Base-by-base conservation (phyloP, 2,329 filamentous ascomycete species). In the Aureobasidium sp. region DNA sequence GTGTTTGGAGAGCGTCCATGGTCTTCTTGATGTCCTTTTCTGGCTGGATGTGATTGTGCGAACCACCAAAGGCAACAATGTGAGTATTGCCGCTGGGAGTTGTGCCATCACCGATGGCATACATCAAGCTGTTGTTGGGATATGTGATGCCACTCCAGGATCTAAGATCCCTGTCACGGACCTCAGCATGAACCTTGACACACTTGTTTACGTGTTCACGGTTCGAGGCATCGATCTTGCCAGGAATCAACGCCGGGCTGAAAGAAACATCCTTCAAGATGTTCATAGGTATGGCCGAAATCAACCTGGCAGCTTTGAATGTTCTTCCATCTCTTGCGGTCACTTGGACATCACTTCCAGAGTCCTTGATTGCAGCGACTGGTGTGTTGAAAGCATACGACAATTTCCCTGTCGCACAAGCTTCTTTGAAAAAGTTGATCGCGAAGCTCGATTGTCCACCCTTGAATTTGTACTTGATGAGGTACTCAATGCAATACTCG, bases 151-250 rank as follows among this genome's bases (percentile, higher is more conserved):
- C 51, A 36, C 49, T 62, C 61, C 53, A 59, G 2, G 41, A 62
- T 34, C 51, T 49, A n/a, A 62, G 20, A 36, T 56, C 25, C 22
- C 58, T 57, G 15, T 62, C 62, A n/a, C 62, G 41, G 27, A 63
- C 39, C n/a, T 51, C 41, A 29, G 41, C 53, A 61, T 73, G 70
- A 37, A 71, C 66, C 47, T 73, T 74, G 3, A 68, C 64, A 6
- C 68, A 67, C 17, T 65, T 59, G 65, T 72, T 74, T 25, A 70
- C 66, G 52, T 74, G 70, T 3, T 69, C 70, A 1, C 52, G 29
- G 1, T 56, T 27, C n/a, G 69, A 64, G 1, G 69, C 72, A 42
- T 68, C 63, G 22, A 68, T 64, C 29, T 68, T 68, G 11, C 70
- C 34, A 1, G 65, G 41, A 1, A 60, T 52, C 0, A 74, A 57